A percentile compares a stretch with the other conserved stretches of the same genome.
Evolutionary conservation across 192 early-diverging fungal genomes (phyloP).

Genomic region (Podila minutissima): DNA sequence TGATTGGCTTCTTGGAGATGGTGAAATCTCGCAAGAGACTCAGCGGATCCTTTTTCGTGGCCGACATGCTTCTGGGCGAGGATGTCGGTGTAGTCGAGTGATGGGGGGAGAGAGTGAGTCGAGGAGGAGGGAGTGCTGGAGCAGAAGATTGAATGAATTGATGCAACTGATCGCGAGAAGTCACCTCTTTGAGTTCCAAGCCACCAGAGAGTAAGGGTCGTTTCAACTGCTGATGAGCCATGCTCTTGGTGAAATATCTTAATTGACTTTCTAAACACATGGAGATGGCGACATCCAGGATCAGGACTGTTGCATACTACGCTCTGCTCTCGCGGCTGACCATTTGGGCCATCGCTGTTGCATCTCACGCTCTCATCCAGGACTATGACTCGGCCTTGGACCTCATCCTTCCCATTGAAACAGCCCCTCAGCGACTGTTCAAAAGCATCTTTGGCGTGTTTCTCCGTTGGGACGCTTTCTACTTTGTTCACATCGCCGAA

Average conservation of each 20-base stretch:
- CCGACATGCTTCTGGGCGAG: slow-evolving; percentile 4
- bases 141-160: background rate
- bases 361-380: slow-evolving; percentile 58
- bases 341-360: slow-evolving; percentile 55
- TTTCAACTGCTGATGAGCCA: too few relatives aligned
- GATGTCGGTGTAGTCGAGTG: background rate
- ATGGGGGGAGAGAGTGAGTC: background rate
- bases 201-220: background rate
- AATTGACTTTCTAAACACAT: background rate
- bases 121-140: background rate
- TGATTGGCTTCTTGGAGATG: slow-evolving; percentile 61
- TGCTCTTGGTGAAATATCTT: too few relatives aligned
- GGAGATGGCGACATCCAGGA: slow-evolving; percentile 1
- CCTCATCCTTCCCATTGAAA: slow-evolving; percentile 33
- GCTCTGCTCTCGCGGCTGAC: slow-evolving; percentile 58
- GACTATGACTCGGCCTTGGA: slow-evolving; percentile 70
- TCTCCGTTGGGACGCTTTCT: slow-evolving; percentile 91
- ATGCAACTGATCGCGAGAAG: background rate
- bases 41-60: slow-evolving; percentile 58
- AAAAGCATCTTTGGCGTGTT: slow-evolving; percentile 60
- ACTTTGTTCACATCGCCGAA: slow-evolving; percentile 83
- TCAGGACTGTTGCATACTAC: slow-evolving; percentile 53
- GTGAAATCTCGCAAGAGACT: slow-evolving; percentile 71
- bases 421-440: slow-evolving; percentile 22
- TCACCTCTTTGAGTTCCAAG: background rate